These are phyloP conservation scores for Ogataea haglerorum DNA, from an alignment of 805 yeast genomes.

Conservation along the genomic window DNA sequence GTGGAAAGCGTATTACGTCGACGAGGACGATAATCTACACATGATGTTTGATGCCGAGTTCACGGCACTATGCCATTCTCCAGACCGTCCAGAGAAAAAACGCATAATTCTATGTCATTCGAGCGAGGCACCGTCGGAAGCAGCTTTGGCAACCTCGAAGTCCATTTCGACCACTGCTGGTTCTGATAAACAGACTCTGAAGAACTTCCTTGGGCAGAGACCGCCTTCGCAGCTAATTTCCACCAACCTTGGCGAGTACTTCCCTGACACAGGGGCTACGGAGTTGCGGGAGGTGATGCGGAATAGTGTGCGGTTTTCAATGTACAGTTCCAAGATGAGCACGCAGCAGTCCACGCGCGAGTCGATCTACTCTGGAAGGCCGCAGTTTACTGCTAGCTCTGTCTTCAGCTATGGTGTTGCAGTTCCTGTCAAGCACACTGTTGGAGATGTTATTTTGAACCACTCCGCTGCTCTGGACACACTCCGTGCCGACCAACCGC, in stretches of 20 bases:
- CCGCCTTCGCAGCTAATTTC: conserved; percentile 94
- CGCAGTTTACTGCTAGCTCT: conserved; percentile 26
- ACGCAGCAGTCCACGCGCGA: conserved; percentile 18
- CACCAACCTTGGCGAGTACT: conserved; percentile 82
- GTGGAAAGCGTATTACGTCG: conserved; percentile 59
- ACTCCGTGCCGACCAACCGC: conserved; percentile 15
- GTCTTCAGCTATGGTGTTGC: conserved; percentile 31
- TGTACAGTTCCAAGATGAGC: conserved; percentile 31
- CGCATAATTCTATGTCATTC: conserved; percentile 66
- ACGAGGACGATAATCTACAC: conserved; percentile 39
- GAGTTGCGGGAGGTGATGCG: conserved; percentile 77
- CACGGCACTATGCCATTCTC: conserved; percentile 77
- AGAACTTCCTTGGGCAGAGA: conserved; percentile 74
- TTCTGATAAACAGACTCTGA: conserved; percentile 23
- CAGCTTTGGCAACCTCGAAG: conserved; percentile 12
- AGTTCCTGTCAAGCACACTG: conserved; percentile 41
- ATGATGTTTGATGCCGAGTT: conserved; percentile 72
- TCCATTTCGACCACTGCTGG: conserved; percentile 3
- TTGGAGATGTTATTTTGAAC: conserved; percentile 62
- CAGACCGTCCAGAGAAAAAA: conserved; percentile 65
- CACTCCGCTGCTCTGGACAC: conserved; percentile 56
- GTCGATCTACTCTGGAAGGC: conserved; percentile 25
- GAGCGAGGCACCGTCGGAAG: conserved; percentile 56
- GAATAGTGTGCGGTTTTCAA: conserved; percentile 78
- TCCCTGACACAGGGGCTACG: conserved; percentile 75